Evolutionary conservation across 2,329 filamentous ascomycete species (phyloP).

Genomic region (Arthrobotrys iridis): DNA sequence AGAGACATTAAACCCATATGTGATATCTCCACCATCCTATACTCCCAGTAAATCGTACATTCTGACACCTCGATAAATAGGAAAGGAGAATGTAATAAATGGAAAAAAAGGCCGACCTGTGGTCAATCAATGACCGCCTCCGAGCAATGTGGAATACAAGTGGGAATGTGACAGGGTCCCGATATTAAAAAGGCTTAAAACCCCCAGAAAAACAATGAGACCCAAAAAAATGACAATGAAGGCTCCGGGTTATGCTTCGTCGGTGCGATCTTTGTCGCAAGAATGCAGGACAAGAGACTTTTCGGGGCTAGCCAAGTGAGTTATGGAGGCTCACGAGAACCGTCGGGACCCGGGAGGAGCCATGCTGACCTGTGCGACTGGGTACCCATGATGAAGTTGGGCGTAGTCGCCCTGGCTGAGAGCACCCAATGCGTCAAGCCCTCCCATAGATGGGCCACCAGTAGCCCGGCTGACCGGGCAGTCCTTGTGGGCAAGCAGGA

Average conservation of each 20-base stretch:
- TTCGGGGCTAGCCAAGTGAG: background rate
- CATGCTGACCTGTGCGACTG: conserved; percentile 53
- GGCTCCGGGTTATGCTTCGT: conserved; percentile 40
- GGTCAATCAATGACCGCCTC: conserved; percentile 31
- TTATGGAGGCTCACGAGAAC: conserved; percentile 39
- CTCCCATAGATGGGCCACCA: conserved; percentile 31
- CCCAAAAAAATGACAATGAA: conserved; percentile 17
- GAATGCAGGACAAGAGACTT: conserved; percentile 18
- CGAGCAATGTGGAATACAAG: conserved; percentile 9
- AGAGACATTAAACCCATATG: conserved; percentile 52
- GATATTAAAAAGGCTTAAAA: conserved; percentile 16
- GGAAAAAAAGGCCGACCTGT: background rate
- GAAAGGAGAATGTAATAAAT: conserved; percentile 19
- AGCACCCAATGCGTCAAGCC: conserved; percentile 45
- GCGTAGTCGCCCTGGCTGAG: conserved; percentile 47
- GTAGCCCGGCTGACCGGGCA: conserved; percentile 79
- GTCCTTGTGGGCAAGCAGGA: conserved; percentile 93
- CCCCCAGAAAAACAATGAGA: conserved; percentile 10
- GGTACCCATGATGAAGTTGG: conserved; percentile 49
- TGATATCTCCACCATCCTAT: conserved; percentile 33
- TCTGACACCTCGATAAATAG: conserved; percentile 45
- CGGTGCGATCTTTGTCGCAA: background rate
- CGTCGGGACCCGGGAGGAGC: conserved; percentile 49
- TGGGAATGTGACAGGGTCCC: conserved; percentile 14
- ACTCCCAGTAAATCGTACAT: conserved; percentile 45